Percentiles rank a stretch among this genome's conserved stretches.
Evolutionary conservation across 2,329 filamentous ascomycete genomes (phyloP).

Genomic region (Ophiostoma quercus): DNA sequence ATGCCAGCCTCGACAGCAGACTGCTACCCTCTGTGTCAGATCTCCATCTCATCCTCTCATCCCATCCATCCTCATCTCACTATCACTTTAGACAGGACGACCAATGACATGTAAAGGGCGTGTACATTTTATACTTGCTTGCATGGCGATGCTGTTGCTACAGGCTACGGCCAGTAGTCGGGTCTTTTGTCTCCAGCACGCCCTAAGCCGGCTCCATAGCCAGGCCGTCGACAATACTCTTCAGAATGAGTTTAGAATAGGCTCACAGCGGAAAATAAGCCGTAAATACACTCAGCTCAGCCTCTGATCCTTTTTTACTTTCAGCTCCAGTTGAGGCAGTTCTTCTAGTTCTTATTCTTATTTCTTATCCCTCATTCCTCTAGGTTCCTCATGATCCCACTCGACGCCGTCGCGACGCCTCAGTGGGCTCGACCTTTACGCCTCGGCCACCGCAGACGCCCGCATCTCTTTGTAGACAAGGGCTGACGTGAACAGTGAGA

Average conservation of each 20-base stretch:
- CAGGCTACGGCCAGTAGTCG: constrained; percentile 8
- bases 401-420: not conserved
- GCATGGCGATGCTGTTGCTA: constrained; percentile 10
- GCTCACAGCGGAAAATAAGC: not conserved
- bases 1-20: not conserved
- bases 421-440: not conserved
- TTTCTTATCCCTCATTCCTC: not conserved
- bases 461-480: not conserved
- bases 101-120: not conserved
- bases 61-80: not conserved
- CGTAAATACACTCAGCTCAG: not conserved
- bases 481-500: not conserved
- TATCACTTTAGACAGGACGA: too few species aligned
- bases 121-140: not conserved
- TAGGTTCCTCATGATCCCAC: not conserved
- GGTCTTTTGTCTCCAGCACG: not conserved
- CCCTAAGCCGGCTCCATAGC: not conserved
- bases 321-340: not conserved
- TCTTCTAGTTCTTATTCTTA: not conserved
- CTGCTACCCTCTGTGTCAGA: not conserved
- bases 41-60: constrained; percentile 1
- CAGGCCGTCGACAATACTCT: too few species aligned
- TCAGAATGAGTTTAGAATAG: not conserved
- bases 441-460: not conserved
- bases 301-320: not conserved